These are phyloP conservation scores for Botrytis galanthina DNA, from an alignment of 2,329 filamentous ascomycete genomes.

Conservation along the genomic window DNA sequence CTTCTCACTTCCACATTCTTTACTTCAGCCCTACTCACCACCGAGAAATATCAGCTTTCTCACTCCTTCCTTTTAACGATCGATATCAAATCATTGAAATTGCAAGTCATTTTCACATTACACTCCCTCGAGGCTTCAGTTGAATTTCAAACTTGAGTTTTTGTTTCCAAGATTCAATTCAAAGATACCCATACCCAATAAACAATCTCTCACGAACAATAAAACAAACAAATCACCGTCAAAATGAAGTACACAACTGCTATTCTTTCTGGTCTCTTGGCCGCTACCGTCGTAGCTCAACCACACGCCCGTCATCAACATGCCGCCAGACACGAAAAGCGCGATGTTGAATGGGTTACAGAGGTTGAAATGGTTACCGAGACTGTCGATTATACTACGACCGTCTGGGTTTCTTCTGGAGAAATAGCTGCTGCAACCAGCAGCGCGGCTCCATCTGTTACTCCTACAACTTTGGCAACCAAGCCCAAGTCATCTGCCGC, in stretches of 20 bases:
- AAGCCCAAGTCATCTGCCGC: slow-evolving; percentile 29
- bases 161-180: neutral
- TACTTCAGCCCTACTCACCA: slow-evolving; percentile 3
- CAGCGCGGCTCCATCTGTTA: slow-evolving; percentile 16
- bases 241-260: slow-evolving; percentile 41
- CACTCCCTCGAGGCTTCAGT: slow-evolving; percentile 15
- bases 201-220: neutral
- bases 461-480: slow-evolving; percentile 23
- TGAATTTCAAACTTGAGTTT: neutral
- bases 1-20: slow-evolving; percentile 13
- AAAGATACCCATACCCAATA: slow-evolving; percentile 9
- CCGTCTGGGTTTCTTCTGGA: slow-evolving; percentile 44
- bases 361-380: slow-evolving; percentile 47
- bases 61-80: slow-evolving; percentile 20
- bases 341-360: slow-evolving; percentile 48
- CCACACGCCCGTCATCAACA: slow-evolving; percentile 41
- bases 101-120: slow-evolving; percentile 15
- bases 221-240: slow-evolving; percentile 17
- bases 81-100: slow-evolving; percentile 14
- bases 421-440: neutral
- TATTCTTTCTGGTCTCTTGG: slow-evolving; percentile 34
- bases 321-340: slow-evolving; percentile 29
- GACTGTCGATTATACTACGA: slow-evolving; percentile 42
- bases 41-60: slow-evolving; percentile 12
- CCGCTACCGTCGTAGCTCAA: slow-evolving; percentile 36